Base-by-base conservation (phyloP, 139 green algal species). In the Auxenochlorella protothecoides region DNA sequence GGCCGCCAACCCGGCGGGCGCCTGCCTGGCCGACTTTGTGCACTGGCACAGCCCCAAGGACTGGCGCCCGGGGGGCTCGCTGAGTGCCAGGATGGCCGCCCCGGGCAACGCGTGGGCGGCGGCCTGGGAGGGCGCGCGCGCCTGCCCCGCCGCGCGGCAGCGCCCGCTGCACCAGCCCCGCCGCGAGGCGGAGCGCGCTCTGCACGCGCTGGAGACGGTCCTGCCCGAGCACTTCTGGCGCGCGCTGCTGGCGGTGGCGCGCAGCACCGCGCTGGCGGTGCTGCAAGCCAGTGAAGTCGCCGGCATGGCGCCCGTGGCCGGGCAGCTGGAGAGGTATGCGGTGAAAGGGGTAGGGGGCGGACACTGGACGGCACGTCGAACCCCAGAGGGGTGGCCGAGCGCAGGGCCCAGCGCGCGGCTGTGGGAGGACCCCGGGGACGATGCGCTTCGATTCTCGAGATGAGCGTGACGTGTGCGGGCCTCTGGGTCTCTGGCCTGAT, bases 131-230 rank as follows among this genome's bases (percentile, higher is more conserved):
- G 65, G 68, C 2, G 81, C 85, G 0, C n/a, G 69, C 7, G 27
- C 87, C 0, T 59, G 62, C n/a, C 80, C 88, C 5, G 83, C 84
- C 0, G 72, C 76, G 51, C 53, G 67, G 14, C 90, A 96, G 80
- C 75, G 80, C 72, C 82, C 85, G 7, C 79, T 94, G 73, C 83
- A 92, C 71, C 81, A 92, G 68, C 77, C 88, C 0, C n/a, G 63
- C 10, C 63, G 85, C 63, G 86, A 93, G 68, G 90, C 86, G 10
- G 90, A 96, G 80, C 78, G 83, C 2, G 86, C 83, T 13, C 75
- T 96, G 57, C 88, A 96, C 73, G 87, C 84, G 27, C 69, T 94
- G 65, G 89, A 96, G 68, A 91, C 86, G 0, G 67, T 92, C 14
- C 71, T 74, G 2, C 86, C 87, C 7, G 63, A 15, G 2, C 74